A percentile compares a stretch with the other conserved stretches of the same genome.
Evolutionary conservation across 129 eudicot genomes (phyloP).

Genomic region (Saposhnikovia divaricata): DNA sequence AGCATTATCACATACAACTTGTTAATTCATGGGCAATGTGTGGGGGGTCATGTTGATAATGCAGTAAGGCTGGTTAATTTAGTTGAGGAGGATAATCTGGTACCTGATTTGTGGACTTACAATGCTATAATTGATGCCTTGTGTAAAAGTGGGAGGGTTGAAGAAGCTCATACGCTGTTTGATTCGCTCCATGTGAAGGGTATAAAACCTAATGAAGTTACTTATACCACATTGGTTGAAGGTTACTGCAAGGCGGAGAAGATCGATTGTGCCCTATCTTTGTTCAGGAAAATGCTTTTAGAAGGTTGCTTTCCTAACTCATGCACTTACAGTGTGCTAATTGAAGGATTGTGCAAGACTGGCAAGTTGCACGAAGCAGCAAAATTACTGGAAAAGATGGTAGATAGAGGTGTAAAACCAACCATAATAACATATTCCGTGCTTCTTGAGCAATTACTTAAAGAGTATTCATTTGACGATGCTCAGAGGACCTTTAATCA

Average conservation of each 20-base stretch:
- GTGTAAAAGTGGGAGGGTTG: slow-evolving; percentile 49
- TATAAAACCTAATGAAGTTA: slow-evolving; percentile 47
- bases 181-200: slow-evolving; percentile 44
- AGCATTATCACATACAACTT: slow-evolving; percentile 54
- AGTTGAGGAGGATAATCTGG: slow-evolving; percentile 48
- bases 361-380: slow-evolving; percentile 41
- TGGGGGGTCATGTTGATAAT: slow-evolving; percentile 43
- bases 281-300: slow-evolving; percentile 52
- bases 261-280: slow-evolving; percentile 30
- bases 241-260: slow-evolving; percentile 60
- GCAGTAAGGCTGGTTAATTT: slow-evolving; percentile 57
- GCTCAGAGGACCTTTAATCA: slow-evolving; percentile 41
- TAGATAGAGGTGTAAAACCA: slow-evolving; percentile 40
- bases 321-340: slow-evolving; percentile 53
- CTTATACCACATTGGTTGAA: slow-evolving; percentile 50
- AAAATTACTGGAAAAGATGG: slow-evolving; percentile 47
- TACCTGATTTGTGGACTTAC: slow-evolving; percentile 67
- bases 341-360: slow-evolving; percentile 58
- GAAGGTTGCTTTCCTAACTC: slow-evolving; percentile 49
- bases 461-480: slow-evolving; percentile 39
- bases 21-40: slow-evolving; percentile 64
- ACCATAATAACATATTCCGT: slow-evolving; percentile 45
- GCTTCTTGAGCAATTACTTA: slow-evolving; percentile 51
- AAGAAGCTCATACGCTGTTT: slow-evolving; percentile 50
- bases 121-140: slow-evolving; percentile 42